These are phyloP conservation scores for Phytophthora idaei DNA, from an alignment of 352 stramenopile species.

Conservation along the genomic window DNA sequence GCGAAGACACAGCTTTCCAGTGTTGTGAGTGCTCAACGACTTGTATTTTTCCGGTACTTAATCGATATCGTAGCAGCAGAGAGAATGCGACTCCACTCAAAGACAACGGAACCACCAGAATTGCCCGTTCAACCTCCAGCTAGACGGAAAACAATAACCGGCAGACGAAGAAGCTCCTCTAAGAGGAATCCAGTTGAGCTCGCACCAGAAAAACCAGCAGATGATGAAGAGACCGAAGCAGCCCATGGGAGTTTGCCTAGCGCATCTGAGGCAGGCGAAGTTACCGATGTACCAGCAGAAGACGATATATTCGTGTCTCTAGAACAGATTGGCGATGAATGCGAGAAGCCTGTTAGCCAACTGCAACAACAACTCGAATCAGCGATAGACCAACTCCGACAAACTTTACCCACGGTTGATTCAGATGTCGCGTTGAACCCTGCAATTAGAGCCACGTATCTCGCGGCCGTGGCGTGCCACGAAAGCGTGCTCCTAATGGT, in stretches of 20 bases:
- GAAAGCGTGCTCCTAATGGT: conserved; percentile 47
- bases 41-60: conserved; percentile 66
- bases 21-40: conserved; percentile 54
- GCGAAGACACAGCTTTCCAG: conserved; percentile 45
- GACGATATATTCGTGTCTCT: neutral
- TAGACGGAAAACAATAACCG: conserved; percentile 2
- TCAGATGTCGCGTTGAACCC: conserved; percentile 14
- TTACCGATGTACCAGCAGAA: neutral
- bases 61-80: conserved; percentile 43
- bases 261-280: neutral
- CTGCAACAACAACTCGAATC: conserved; percentile 32
- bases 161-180: conserved; percentile 10
- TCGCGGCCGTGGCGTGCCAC: conserved; percentile 46
- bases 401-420: conserved; percentile 29
- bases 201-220: neutral
- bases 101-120: conserved; percentile 1
- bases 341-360: conserved; percentile 22
- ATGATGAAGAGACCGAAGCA: conserved; percentile 3
- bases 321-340: conserved; percentile 19
- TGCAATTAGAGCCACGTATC: conserved; percentile 44
- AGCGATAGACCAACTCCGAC: conserved; percentile 30
- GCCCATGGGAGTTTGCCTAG: conserved; percentile 18
- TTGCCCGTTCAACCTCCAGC: neutral
- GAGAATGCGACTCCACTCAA: conserved; percentile 8
- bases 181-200: neutral